Conservation (phyloP, 768 basidiomycete genomes). For the Crepidotus variabilis region DNA sequence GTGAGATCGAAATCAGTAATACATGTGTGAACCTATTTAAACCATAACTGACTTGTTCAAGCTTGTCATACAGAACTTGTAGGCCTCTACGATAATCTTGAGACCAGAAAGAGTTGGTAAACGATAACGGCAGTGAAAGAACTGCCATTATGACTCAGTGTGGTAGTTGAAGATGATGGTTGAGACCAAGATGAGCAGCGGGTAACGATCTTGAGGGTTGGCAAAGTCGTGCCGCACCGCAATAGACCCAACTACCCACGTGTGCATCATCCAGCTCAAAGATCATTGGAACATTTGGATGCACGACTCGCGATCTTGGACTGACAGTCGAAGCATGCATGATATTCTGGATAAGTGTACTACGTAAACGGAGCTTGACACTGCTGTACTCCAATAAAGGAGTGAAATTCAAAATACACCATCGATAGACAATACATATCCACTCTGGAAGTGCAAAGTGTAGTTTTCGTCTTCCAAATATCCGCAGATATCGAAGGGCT, state of each 20-base stretch:
- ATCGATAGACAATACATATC: too few species aligned
- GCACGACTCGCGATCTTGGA: neutral
- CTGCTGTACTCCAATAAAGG: too few species aligned
- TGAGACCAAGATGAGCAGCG: slow-evolving; percentile 1
- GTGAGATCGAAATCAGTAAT: slow-evolving; percentile 15
- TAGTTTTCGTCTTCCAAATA: too few species aligned
- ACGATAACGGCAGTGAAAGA: slow-evolving; percentile 82
- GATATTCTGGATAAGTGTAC: too few species aligned
- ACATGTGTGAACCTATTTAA: neutral
- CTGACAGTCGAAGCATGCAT: neutral
- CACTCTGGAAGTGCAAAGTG: too few species aligned
- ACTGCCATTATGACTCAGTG: slow-evolving; percentile 62
- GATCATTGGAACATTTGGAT: neutral
- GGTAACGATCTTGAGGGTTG: neutral
- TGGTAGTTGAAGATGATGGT: slow-evolving; percentile 9
- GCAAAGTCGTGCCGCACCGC: neutral
- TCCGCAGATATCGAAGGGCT: too few species aligned
- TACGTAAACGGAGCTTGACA: too few species aligned
- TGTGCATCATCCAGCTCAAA: neutral
- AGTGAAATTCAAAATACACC: too few species aligned
- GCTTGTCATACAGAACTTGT: slow-evolving; percentile 69
- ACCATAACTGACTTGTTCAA: slow-evolving; percentile 61
- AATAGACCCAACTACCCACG: neutral
- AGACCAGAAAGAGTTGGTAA: slow-evolving; percentile 94
- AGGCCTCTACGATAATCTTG: slow-evolving; percentile 86